Conservation (phyloP, 2,329 filamentous ascomycete species). For the Xylaria polymorpha region DNA sequence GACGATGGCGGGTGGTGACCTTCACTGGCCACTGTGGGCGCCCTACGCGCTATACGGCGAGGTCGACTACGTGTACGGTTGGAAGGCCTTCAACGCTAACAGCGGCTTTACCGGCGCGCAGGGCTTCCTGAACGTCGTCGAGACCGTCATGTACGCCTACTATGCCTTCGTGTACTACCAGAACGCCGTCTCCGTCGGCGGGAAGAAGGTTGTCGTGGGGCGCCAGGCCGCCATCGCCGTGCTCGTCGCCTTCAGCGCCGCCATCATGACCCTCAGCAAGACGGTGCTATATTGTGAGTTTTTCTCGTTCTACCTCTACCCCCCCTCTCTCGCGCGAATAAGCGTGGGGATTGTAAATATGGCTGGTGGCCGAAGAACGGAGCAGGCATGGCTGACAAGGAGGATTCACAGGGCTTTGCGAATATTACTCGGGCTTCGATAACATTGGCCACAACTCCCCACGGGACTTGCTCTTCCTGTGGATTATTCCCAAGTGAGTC, state of each 20-base stretch:
- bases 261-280: slow-evolving; percentile 72
- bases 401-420: slow-evolving; percentile 61
- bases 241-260: slow-evolving; percentile 63
- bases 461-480: slow-evolving; percentile 60
- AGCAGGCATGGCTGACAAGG: slow-evolving; percentile 11
- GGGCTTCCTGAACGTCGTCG: slow-evolving; percentile 73
- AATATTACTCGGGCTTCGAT: slow-evolving; percentile 66
- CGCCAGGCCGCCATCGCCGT: slow-evolving; percentile 58
- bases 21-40: slow-evolving; percentile 78
- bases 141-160: slow-evolving; percentile 72
- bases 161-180: slow-evolving; percentile 60
- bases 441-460: slow-evolving; percentile 68
- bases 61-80: slow-evolving; percentile 85
- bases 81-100: slow-evolving; percentile 72
- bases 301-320: not conserved
- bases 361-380: not conserved
- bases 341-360: not conserved
- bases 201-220: slow-evolving; percentile 55
- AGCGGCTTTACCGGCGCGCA: slow-evolving; percentile 85
- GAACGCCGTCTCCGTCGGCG: slow-evolving; percentile 41
- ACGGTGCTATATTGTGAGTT: slow-evolving; percentile 69
- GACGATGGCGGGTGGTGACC: slow-evolving; percentile 80
- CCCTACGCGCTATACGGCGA: slow-evolving; percentile 85
- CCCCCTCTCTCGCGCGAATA: not conserved
- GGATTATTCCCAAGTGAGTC: slow-evolving; percentile 59